phyloP scores from a whole-genome alignment of 352 stramenopile genomes.

The Blastocystis sp. region DNA sequence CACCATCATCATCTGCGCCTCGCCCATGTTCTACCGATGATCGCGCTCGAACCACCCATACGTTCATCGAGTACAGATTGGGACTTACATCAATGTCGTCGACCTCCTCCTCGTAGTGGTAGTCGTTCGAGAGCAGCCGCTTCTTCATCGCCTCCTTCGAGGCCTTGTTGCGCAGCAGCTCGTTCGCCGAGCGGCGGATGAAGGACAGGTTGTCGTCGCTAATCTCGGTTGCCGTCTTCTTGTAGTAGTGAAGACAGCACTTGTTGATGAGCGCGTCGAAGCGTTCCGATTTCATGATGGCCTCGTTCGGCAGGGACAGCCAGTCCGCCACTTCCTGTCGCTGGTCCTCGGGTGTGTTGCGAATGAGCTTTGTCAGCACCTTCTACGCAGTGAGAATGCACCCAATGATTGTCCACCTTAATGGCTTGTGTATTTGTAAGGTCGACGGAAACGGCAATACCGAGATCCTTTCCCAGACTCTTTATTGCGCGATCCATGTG shows the following conservation, averaged over 20 bases:
- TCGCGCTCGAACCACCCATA: not conserved
- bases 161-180: slow-evolving; percentile 66
- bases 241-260: slow-evolving; percentile 62
- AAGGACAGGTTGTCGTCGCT: slow-evolving; percentile 67
- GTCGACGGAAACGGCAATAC: slow-evolving; percentile 62
- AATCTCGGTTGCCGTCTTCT: slow-evolving; percentile 49
- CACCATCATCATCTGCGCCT: not conserved
- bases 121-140: slow-evolving; percentile 10
- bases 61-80: not conserved
- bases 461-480: slow-evolving; percentile 67
- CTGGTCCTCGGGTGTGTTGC: slow-evolving; percentile 28
- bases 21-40: not conserved
- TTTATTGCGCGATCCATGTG: slow-evolving; percentile 68
- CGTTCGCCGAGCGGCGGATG: slow-evolving; percentile 65
- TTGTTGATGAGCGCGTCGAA: slow-evolving; percentile 54
- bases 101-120: slow-evolving; percentile 38
- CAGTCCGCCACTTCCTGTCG: slow-evolving; percentile 39
- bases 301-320: slow-evolving; percentile 40
- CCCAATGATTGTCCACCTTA: slow-evolving; percentile 23
- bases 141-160: slow-evolving; percentile 66
- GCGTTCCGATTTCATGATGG: slow-evolving; percentile 65
- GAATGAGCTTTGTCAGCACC: slow-evolving; percentile 37
- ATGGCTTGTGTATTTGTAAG: slow-evolving; percentile 64
- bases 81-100: not conserved
- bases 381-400: not conserved